A percentile compares a stretch with the other conserved stretches of the same genome.
Conservation (phyloP, 176 grass and related monocot species). For the Juncus inflexus region DNA sequence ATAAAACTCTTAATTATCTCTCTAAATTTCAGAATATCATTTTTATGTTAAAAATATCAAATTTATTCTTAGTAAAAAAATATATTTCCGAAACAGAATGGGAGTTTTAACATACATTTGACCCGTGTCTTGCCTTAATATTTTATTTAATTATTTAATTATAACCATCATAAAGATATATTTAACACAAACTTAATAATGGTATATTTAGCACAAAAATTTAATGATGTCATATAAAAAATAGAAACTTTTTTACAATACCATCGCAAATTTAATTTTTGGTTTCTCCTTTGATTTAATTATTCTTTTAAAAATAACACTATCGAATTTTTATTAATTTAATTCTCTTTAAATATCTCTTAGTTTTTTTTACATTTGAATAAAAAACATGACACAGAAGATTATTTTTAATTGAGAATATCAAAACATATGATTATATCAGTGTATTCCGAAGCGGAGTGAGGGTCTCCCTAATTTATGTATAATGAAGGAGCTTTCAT, state of each 20-base stretch:
- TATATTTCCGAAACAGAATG: too few relatives aligned
- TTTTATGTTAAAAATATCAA: not conserved
- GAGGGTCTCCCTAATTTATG: not conserved
- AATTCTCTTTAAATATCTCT: conserved; percentile 1
- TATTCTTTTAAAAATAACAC: not conserved
- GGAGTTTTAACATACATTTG: not conserved
- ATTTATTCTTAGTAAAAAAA: too few relatives aligned
- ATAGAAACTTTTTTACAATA: too few relatives aligned
- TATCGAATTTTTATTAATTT: not conserved
- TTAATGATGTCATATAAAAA: too few relatives aligned
- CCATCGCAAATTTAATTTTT: too few relatives aligned
- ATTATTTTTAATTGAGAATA: not conserved
- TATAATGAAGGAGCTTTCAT: not conserved
- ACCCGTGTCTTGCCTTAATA: not conserved
- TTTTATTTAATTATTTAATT: not conserved
- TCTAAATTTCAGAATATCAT: conserved; percentile 1
- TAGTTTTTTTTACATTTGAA: not conserved
- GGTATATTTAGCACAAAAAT: too few relatives aligned
- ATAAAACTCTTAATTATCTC: not conserved
- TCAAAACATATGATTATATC: too few relatives aligned
- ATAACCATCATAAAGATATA: too few relatives aligned
- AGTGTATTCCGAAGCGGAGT: too few relatives aligned
- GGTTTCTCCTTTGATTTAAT: not conserved
- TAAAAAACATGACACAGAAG: not conserved
- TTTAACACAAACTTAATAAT: too few relatives aligned